Evolutionary conservation across 2,329 filamentous ascomycete genomes (phyloP), one percentile per base, ranked within the genome.

Genomic region (Chaetomiaceae sp.): DNA sequence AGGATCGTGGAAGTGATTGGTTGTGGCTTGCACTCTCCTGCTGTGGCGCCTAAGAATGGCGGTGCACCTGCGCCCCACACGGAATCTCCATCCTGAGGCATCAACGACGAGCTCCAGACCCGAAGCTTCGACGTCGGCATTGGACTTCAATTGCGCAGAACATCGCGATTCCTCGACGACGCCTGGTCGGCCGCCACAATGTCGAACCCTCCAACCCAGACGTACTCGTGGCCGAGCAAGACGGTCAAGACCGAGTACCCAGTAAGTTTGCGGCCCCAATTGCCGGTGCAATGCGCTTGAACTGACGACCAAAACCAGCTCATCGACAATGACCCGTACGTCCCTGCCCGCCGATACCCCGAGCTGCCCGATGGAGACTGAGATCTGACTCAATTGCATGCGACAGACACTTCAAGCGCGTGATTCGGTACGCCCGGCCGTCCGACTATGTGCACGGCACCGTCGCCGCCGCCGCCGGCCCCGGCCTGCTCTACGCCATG

Each of bases 281-380:
- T 61, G 57, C 51, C 34, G 19, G 11, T 46, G 22, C 31, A 36
- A 50, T 36, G 34, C 33, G 43, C 20, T 9, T 22, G 6, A 25
- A 49, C 59, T 59, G 51, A 61, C 47, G 27, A n/a, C 29, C 44
- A 39, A 67, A 67, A 63, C 62, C 75, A 99, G 94, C 88, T 97
- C 76, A 97, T 99, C 74, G 94, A 99, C 79, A 95, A 89, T 77
- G 94, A 99, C 75, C 94, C 94, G 91, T 96, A 91, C 70, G 86
- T 73, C 59, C 29, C 19, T 36, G 37, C 39, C 51, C 51, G 55
- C 31, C 46, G 36, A 22, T 31, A 12, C 36, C 22, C 17, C 9
- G 9, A 27, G 5, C 25, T 33, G 5, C 39, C 12, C 19, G 38
- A 45, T 23, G 17, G 31, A 20, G 27, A 5, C 19, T 39, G 19